Base-by-base conservation (phyloP, 2,329 filamentous ascomycete genomes). In the Polychaeton citri region DNA sequence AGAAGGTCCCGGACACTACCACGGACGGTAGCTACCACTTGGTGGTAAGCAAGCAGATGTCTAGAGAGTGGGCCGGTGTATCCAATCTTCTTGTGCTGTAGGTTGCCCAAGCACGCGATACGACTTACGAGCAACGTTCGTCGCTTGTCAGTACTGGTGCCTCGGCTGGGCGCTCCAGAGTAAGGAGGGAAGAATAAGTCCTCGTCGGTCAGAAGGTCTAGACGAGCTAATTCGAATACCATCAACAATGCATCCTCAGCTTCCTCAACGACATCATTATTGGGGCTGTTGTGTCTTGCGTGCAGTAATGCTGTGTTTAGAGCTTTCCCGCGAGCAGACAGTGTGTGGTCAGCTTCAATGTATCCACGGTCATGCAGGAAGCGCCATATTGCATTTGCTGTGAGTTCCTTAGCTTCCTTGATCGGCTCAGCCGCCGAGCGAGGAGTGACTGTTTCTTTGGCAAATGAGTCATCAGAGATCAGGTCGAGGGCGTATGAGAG, bases 61-160 rank as follows among this genome's bases (percentile, higher is more conserved):
- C 90, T 80, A 66, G 86, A 94, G 1, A 98, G 70, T 1, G 90
- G 88, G 1, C 90, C 90, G 2, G 88, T 95, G 60, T 95, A 98
- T 19, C 90, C 90, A 47, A 88, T 87, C 3, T 73, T 70, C 48
- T 83, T 74, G 56, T 98, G 90, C 20, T 78, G 75, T 42, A 96
- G 68, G 52, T 81, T 84, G 35, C 86, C 73, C 39, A 96, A 67
- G 36, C 82, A 86, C 10, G 87, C 83, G 42, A 87, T 80, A 26
- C 90, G 80, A 47, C 86, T 90, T 49, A 96, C 77, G 31, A 98
- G 70, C 37, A 90, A 71, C 31, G 86, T 76, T 50, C 79, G 80
- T 20, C 72, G 69, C 55, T 82, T 85, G 45, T 94, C 86, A 28
- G 82, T 54, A 64, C 68, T 65, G 36, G 63, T 60, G n/a, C 74